These are phyloP conservation scores for Alternaria triticimaculans DNA, from an alignment of 2,329 filamentous ascomycete genomes.

Conservation along the genomic window DNA sequence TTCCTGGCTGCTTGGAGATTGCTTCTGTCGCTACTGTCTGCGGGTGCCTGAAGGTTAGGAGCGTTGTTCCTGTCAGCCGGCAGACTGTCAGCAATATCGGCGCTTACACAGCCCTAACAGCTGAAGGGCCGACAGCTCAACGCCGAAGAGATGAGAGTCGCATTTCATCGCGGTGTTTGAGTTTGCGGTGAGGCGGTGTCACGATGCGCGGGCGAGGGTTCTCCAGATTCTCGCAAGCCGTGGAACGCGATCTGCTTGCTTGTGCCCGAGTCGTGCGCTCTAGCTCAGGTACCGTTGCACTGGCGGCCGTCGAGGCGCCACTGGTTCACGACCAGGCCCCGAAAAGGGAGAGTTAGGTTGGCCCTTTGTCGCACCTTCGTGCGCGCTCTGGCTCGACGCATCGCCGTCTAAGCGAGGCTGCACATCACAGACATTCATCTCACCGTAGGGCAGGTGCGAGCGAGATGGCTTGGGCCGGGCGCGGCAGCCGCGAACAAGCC, in stretches of 20 bases:
- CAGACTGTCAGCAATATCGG: not conserved
- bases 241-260: slow-evolving; percentile 2
- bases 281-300: slow-evolving; percentile 7
- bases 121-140: not conserved
- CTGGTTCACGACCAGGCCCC: not conserved
- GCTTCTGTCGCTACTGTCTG: not conserved
- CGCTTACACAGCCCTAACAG: not conserved
- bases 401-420: not conserved
- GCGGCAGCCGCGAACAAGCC: slow-evolving; percentile 4
- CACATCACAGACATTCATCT: not conserved
- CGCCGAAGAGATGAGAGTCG: not conserved
- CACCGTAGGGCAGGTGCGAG: not conserved
- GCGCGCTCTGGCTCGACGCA: not conserved
- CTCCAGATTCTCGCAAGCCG: not conserved
- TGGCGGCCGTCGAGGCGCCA: not conserved
- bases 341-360: slow-evolving; percentile 1
- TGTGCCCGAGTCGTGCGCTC: not conserved
- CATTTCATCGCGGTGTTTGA: not conserved
- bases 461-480: not conserved
- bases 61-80: slow-evolving; percentile 2
- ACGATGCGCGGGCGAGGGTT: slow-evolving; percentile 1
- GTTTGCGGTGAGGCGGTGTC: not conserved
- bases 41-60: slow-evolving; percentile 13
- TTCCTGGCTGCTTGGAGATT: slow-evolving; percentile 20
- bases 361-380: not conserved